Evolutionary conservation across 257 asterid genomes (phyloP).

Genomic region (Datura wrightii): DNA sequence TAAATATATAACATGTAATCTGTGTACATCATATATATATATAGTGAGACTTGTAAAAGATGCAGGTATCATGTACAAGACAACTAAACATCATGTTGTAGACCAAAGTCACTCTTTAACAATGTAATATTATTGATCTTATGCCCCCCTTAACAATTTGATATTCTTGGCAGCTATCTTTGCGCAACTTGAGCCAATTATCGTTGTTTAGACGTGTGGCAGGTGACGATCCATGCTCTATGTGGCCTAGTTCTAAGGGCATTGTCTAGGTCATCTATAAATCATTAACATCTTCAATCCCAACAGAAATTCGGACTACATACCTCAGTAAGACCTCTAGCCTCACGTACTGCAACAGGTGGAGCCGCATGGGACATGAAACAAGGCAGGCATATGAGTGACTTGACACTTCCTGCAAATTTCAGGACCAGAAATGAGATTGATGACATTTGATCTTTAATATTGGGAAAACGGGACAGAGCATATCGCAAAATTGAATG

Average conservation of each 20-base stretch:
- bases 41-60: no score
- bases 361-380: conserved; percentile 89
- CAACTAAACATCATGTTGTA: neutral
- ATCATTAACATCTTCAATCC: conserved; percentile 78
- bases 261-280: conserved; percentile 69
- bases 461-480: neutral
- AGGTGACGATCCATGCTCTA: conserved; percentile 31
- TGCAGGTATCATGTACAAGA: no score
- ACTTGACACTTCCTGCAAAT: conserved; percentile 83
- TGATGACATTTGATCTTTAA: neutral
- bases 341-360: conserved; percentile 76
- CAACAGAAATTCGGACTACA: conserved; percentile 40
- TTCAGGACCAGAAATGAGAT: neutral
- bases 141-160: no score
- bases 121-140: neutral
- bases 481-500: conserved; percentile 72
- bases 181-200: no score
- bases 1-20: no score
- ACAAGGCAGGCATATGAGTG: conserved; percentile 87
- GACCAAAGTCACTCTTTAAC: neutral
- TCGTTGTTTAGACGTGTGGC: neutral
- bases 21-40: no score
- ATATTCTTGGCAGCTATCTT: no score
- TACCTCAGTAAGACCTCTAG: conserved; percentile 62
- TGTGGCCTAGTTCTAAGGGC: conserved; percentile 67